These are phyloP conservation scores for Plantago lanceolata DNA, from an alignment of 305 asterid genomes.

Conservation along the genomic window DNA sequence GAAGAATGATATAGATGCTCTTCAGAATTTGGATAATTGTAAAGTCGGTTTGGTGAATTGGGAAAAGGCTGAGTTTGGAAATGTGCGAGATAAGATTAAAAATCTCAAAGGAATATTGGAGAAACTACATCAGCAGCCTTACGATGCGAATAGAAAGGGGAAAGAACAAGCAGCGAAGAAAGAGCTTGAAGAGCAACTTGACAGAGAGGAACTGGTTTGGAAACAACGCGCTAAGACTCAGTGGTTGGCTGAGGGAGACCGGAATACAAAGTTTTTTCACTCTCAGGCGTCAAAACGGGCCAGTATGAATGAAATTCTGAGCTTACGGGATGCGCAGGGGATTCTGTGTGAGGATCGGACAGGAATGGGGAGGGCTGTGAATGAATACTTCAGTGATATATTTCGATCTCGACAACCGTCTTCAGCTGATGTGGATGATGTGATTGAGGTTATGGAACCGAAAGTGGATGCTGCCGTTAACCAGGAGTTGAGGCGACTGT, in stretches of 20 bases:
- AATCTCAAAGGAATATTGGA: not conserved
- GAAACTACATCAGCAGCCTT: not conserved
- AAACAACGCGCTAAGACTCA: not conserved
- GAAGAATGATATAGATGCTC: not conserved
- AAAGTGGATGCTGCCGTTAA: not conserved
- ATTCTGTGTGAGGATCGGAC: not conserved
- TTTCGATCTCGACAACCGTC: not conserved
- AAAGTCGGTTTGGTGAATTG: not conserved
- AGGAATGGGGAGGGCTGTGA: not conserved
- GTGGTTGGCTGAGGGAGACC: slow-evolving; percentile 1
- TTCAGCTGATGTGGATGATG: not conserved
- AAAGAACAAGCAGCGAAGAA: not conserved
- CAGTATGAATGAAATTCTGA: not conserved
- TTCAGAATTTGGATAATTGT: not conserved
- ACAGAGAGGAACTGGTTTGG: not conserved
- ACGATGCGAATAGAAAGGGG: no score
- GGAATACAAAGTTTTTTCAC: not conserved
- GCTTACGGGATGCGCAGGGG: not conserved
- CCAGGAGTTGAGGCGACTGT: not conserved
- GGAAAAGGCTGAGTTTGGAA: not conserved
- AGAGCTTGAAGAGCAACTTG: not conserved
- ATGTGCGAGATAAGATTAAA: not conserved
- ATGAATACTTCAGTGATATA: not conserved
- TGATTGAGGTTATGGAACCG: not conserved
- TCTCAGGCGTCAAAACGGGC: not conserved